A percentile compares a stretch with the other conserved stretches of the same genome.
Evolutionary conservation across 495 filamentous ascomycete genomes (phyloP).

Genomic region (Penicillium mononematosum): DNA sequence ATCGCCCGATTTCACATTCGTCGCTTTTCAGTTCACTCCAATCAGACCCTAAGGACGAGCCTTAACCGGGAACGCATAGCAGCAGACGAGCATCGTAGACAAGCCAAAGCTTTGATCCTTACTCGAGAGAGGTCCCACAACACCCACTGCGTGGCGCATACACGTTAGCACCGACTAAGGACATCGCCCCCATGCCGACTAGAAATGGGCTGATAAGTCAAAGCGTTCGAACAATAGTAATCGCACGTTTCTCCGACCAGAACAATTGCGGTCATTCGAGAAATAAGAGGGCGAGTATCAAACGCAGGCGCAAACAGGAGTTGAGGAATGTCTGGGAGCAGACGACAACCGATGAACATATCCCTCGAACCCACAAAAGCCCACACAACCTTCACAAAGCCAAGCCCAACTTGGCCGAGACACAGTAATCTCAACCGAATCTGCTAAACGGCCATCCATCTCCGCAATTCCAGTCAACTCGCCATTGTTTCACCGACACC

Average conservation of each 20-base stretch:
- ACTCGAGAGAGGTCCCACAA: conserved; percentile 86
- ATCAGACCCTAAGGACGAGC: conserved; percentile 10
- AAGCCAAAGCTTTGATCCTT: conserved; percentile 96
- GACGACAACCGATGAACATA: conserved; percentile 24
- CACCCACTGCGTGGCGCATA: conserved; percentile 14
- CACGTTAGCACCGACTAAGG: conserved; percentile 8
- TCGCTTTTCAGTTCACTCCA: conserved; percentile 20
- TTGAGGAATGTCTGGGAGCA: conserved; percentile 20
- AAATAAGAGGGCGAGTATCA: conserved; percentile 3
- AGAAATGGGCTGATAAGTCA: conserved; percentile 5
- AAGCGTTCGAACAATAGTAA: conserved; percentile 15
- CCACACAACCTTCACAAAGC: conserved; percentile 24
- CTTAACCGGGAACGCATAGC: conserved; percentile 11
- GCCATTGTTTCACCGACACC: conserved; percentile 1
- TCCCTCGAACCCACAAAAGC: conserved; percentile 6
- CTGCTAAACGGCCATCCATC: conserved; percentile 34
- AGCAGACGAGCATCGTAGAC: conserved; percentile 52
- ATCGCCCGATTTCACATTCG: conserved; percentile 38
- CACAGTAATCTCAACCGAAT: conserved; percentile 33
- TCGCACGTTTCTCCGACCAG: conserved; percentile 3
- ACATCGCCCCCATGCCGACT: conserved; percentile 1
- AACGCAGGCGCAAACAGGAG: conserved; percentile 6
- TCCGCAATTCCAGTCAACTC: conserved; percentile 28
- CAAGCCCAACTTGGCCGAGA: conserved; percentile 36
- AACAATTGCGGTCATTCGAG: conserved; percentile 13